phyloP scores from a whole-genome alignment of 495 filamentous ascomycete genomes.

The Aspergillus sclerotiicarbonarius region DNA sequence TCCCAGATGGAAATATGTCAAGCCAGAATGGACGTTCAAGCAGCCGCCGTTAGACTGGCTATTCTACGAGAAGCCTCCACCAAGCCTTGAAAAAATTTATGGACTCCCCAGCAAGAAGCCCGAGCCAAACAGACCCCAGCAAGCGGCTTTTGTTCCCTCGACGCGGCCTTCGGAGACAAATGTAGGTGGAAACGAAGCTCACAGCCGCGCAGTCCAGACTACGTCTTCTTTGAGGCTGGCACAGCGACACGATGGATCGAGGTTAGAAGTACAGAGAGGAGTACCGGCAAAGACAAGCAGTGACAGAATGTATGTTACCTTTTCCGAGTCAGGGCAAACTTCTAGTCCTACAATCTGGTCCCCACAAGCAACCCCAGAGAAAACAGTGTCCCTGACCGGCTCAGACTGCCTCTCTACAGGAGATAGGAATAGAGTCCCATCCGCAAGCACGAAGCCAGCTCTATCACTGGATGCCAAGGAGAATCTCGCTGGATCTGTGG shows the following conservation, averaged over 20 bases:
- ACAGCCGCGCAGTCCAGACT: background rate
- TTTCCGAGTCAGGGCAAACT: background rate
- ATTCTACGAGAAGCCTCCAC: background rate
- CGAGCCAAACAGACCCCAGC: background rate
- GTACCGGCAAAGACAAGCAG: background rate
- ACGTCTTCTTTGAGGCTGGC: constrained; percentile 2
- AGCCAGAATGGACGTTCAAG: background rate
- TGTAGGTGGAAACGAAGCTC: constrained; percentile 1
- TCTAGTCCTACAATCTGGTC: background rate
- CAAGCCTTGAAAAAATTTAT: background rate
- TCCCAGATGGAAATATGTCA: background rate
- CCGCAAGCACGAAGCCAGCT: background rate
- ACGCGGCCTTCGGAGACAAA: background rate
- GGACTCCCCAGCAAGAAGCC: background rate
- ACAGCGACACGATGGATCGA: background rate
- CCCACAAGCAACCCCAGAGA: background rate
- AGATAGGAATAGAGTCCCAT: background rate
- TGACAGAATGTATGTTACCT: background rate
- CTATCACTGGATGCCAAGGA: background rate
- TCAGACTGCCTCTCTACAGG: constrained; percentile 1
- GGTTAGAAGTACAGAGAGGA: background rate
- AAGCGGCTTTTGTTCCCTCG: background rate
- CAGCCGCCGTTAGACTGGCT: background rate
- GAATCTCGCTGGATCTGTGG: background rate
- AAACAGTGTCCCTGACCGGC: background rate